phyloP scores from a whole-genome alignment of 2,329 filamentous ascomycete species.

The Aureobasidium sp. region DNA sequence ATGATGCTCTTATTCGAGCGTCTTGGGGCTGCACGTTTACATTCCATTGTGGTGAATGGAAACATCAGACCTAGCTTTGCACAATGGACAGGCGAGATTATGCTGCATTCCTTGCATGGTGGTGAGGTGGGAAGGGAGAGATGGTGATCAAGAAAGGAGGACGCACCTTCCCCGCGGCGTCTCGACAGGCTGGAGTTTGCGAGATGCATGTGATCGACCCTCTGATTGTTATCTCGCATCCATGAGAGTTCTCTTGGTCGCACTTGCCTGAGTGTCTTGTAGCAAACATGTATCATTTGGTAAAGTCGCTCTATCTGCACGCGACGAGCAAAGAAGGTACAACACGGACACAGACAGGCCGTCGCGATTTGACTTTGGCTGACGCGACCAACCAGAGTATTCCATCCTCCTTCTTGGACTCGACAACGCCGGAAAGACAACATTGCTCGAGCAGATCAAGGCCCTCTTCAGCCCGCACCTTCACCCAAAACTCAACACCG shows the following conservation, averaged over 20 bases:
- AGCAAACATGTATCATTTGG: constrained; percentile 80
- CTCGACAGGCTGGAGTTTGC: not conserved
- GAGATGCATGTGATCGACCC: constrained; percentile 4
- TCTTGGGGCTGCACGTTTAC: not conserved
- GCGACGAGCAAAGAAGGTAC: constrained; percentile 93
- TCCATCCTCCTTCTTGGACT: constrained; percentile 93
- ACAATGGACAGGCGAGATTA: not conserved
- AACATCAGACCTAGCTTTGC: constrained; percentile 1
- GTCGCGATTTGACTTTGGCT: not conserved
- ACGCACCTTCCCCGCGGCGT: constrained; percentile 1
- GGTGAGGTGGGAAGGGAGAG: not conserved
- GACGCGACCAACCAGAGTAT: constrained; percentile 56
- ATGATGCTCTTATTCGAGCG: not conserved
- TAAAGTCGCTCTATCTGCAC: constrained; percentile 88
- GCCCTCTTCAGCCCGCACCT: constrained; percentile 62
- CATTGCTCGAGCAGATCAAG: constrained; percentile 94
- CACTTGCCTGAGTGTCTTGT: not conserved
- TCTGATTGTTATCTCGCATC: not conserved
- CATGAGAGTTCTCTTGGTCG: not conserved
- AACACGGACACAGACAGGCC: constrained; percentile 12
- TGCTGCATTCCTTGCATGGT: not conserved
- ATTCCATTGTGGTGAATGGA: constrained; percentile 4
- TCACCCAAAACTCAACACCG: constrained; percentile 67
- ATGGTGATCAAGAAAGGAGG: not conserved
- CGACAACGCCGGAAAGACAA: constrained; percentile 97